A percentile compares a stretch with the other conserved stretches of the same genome.
phyloP scores from a whole-genome alignment of 2,329 filamentous ascomycete genomes.

The Fusarium marasasianum region DNA sequence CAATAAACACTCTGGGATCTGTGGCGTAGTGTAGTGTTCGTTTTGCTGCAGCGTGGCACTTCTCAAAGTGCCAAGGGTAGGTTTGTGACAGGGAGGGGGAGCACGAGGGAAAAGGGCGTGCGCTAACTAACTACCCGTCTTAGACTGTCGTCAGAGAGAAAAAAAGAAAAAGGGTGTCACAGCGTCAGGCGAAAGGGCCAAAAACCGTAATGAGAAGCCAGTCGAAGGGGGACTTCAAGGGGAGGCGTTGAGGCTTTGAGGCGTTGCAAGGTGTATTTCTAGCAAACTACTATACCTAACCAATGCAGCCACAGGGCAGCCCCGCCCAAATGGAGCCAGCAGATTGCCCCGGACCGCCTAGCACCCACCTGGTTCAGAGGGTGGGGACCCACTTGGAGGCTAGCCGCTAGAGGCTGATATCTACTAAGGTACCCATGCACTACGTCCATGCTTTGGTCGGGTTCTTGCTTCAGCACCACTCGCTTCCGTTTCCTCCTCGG shows the following conservation, averaged over 20 bases:
- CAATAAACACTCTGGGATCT: conserved; percentile 10
- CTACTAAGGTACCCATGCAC: conserved; percentile 13
- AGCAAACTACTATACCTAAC: neutral
- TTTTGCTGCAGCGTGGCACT: conserved; percentile 5
- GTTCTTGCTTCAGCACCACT: conserved; percentile 28
- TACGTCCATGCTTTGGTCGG: conserved; percentile 17
- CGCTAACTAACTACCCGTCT: neutral
- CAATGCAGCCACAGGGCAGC: neutral
- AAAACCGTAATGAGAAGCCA: neutral
- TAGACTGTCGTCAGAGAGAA: neutral
- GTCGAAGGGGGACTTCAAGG: neutral
- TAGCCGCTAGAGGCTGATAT: conserved; percentile 7
- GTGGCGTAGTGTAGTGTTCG: neutral
- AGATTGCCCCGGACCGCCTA: conserved; percentile 5
- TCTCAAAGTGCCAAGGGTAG: conserved; percentile 8
- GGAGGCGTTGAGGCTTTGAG: neutral
- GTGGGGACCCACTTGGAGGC: neutral
- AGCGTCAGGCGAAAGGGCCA: conserved; percentile 8
- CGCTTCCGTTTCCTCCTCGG: conserved; percentile 38
- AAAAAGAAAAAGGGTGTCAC: neutral
- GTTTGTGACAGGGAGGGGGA: neutral
- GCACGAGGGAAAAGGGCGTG: conserved; percentile 14
- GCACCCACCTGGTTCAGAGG: neutral
- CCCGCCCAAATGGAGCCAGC: neutral
- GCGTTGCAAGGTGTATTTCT: neutral